Evolutionary conservation across 2,329 filamentous ascomycete genomes (phyloP), one percentile per base, ranked within the genome.

Genomic region (Stemphylium vesicarium): DNA sequence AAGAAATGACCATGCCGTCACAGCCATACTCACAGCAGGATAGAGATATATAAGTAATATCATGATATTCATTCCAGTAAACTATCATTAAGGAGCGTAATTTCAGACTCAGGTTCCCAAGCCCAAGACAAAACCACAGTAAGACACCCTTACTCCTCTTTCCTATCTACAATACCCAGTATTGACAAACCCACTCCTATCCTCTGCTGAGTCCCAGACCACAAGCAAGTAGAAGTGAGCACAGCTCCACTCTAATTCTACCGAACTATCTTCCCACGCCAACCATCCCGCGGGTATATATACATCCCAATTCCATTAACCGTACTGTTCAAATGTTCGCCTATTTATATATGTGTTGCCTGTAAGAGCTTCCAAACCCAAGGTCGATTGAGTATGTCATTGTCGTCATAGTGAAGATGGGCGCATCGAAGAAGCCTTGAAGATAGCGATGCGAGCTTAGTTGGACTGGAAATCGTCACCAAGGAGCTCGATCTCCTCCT

Each of bases 401-500:
- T 29, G 18, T n/a, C 32, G 16, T 16, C 20, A 24, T 12, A 12
- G 11, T 33, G 16, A 45, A 16, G 16, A 4, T 46, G 10, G 16
- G 15, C 8, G 33, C 29, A 38, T 49, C 22, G 3, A 12, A 12
- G 18, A 12, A n/a, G 39, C 47, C 39, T 13, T 29, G 36, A 33
- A 20, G 24, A 4, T 11, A 16, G 39, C 10, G 52, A 53, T 43
- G 29, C 22, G 7, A 24, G 49, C 39, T 52, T 63, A 51, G 41
- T 49, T 41, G 50, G 50, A 61, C 36, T 24, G 22, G 22, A 24
- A 24, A 6, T 58, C 65, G 40, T 47, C 59, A 5, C 53, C 61
- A 31, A 68, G 31, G 36, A 70, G 62, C 18, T 64, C 68, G 42
- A 72, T 8, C 62, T 74, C 72, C 64, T 74, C 72, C 64, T 74